Conservation (phyloP, 306 rosid genomes). For the Clitoria ternatea region DNA sequence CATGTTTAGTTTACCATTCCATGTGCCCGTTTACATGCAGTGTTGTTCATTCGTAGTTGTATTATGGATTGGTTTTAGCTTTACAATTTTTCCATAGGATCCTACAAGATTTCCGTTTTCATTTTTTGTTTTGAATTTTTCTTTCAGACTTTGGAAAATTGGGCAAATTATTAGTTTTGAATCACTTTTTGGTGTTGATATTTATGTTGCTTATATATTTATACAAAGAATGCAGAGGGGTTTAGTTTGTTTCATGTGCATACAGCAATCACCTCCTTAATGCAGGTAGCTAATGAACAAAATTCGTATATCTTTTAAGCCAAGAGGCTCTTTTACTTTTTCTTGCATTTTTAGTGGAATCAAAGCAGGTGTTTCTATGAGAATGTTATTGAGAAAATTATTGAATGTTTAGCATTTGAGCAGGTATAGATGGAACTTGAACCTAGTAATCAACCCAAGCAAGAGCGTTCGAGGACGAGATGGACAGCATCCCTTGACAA, state of each 20-base stretch:
- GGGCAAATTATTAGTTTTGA: neutral
- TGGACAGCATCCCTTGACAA: conserved; percentile 87
- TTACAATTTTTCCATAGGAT: neutral
- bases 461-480: conserved; percentile 88
- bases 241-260: neutral
- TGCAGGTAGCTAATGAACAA: too few relatives aligned
- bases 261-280: neutral
- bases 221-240: neutral
- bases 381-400: neutral
- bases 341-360: neutral
- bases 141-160: neutral
- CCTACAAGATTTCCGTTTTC: neutral
- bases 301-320: too few relatives aligned
- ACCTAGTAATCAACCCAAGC: conserved; percentile 50
- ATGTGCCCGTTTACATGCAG: neutral
- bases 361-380: neutral
- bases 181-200: neutral
- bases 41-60: neutral
- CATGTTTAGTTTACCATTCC: neutral
- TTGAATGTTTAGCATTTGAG: conserved; percentile 18
- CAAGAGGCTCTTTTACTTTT: neutral
- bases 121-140: neutral
- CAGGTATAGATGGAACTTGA: conserved; percentile 60
- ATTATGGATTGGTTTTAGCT: neutral
- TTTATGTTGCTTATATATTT: neutral